phyloP scores from a whole-genome alignment of 805 yeast species.

The Hemisphaericaspora nanyangensis region DNA sequence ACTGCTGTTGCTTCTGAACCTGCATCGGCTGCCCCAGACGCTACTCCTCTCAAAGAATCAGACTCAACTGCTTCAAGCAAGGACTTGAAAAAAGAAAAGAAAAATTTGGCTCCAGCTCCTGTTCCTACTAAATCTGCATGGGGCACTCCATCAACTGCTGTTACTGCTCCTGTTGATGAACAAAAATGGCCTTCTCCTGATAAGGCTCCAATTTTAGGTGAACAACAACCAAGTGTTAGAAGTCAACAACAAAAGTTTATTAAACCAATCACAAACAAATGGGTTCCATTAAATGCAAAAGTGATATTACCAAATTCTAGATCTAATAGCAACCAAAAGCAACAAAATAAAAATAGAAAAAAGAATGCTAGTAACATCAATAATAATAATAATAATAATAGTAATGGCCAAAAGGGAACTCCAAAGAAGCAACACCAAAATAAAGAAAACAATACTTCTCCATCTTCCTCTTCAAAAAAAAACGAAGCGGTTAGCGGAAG shows the following conservation, averaged over 20 bases:
- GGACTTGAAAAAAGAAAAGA: conserved; percentile 22
- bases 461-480: not conserved
- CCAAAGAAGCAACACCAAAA: conserved; percentile 9
- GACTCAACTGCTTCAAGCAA: conserved; percentile 1
- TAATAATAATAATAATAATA: conserved; percentile 9
- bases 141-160: conserved; percentile 24
- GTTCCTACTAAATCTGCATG: conserved; percentile 42
- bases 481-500: conserved; percentile 2
- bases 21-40: no score
- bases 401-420: not conserved
- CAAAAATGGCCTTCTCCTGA: conserved; percentile 44
- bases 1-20: not conserved
- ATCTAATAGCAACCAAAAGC: conserved; percentile 19
- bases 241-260: conserved; percentile 29
- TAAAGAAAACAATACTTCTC: conserved; percentile 1
- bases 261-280: conserved; percentile 40
- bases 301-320: conserved; percentile 34
- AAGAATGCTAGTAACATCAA: conserved; percentile 18
- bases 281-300: conserved; percentile 44
- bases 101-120: conserved; percentile 42
- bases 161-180: conserved; percentile 30
- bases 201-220: conserved; percentile 17
- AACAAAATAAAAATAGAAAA: conserved; percentile 25
- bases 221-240: conserved; percentile 10
- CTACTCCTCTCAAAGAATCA: conserved; percentile 1